phyloP scores from a whole-genome alignment of 2,329 filamentous ascomycete genomes.

The Akanthomyces uredinophilus region DNA sequence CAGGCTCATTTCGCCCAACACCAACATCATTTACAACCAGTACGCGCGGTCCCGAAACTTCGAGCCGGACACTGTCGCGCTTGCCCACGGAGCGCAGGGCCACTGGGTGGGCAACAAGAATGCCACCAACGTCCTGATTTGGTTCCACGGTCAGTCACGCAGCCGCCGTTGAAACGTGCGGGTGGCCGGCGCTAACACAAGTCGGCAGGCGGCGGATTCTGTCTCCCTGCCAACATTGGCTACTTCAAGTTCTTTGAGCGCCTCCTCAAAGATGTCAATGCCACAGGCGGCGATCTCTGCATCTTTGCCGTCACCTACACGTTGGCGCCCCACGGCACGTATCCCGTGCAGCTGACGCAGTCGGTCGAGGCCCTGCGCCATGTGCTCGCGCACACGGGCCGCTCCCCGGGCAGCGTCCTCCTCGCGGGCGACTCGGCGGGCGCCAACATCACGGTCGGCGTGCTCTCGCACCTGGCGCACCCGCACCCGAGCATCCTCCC shows the following conservation, averaged over 20 bases:
- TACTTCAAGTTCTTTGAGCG: conserved; percentile 19
- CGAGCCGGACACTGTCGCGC: conserved; percentile 18
- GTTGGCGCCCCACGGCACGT: conserved; percentile 19
- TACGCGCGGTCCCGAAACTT: conserved; percentile 17
- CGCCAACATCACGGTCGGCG: conserved; percentile 20
- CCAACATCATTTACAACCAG: conserved; percentile 17
- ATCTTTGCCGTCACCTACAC: conserved; percentile 20
- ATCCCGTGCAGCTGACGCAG: conserved; percentile 21
- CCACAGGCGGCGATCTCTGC: conserved; percentile 17
- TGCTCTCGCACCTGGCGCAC: conserved; percentile 21
- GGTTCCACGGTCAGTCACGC: conserved; percentile 20
- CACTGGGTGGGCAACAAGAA: conserved; percentile 22
- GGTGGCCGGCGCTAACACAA: background rate
- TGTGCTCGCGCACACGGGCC: conserved; percentile 15
- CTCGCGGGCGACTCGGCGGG: conserved; percentile 22
- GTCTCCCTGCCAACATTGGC: conserved; percentile 19
- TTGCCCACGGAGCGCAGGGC: conserved; percentile 18
- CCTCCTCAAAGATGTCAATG: conserved; percentile 16
- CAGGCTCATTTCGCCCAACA: conserved; percentile 19
- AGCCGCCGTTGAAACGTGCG: background rate
- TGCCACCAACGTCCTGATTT: conserved; percentile 21
- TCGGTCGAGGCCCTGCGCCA: conserved; percentile 20
- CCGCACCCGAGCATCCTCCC: conserved; percentile 18
- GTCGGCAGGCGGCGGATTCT: conserved; percentile 21
- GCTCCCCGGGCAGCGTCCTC: conserved; percentile 16